Conservation (phyloP, 352 stramenopile genomes). For the Globisporangium solare region DNA sequence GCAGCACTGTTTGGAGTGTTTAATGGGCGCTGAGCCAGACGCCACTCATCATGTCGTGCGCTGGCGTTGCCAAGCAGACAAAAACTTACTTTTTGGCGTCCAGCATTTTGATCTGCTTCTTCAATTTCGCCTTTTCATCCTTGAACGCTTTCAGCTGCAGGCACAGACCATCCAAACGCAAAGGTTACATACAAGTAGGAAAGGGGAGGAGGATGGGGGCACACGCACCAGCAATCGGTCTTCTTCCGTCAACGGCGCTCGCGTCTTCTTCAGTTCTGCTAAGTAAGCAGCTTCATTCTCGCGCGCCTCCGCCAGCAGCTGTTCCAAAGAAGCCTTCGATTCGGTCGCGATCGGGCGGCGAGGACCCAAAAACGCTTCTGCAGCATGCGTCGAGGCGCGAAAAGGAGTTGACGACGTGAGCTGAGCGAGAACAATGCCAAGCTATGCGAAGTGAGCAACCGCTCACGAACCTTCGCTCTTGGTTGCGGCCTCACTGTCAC, state of each 20-base stretch:
- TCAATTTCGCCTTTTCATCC: constrained; percentile 79
- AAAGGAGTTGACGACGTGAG: neutral
- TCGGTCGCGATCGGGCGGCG: constrained; percentile 19
- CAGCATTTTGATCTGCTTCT: constrained; percentile 82
- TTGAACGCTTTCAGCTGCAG: constrained; percentile 76
- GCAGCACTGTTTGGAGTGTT: neutral
- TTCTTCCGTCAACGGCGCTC: constrained; percentile 44
- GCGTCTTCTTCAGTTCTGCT: constrained; percentile 64
- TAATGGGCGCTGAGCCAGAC: too few relatives aligned
- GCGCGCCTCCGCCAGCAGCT: constrained; percentile 64
- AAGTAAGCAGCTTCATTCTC: constrained; percentile 81
- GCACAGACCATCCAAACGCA: too few relatives aligned
- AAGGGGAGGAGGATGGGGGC: neutral
- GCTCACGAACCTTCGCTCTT: constrained; percentile 22
- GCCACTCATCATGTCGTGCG: too few relatives aligned
- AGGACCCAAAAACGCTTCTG: constrained; percentile 13
- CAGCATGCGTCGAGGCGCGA: constrained; percentile 13
- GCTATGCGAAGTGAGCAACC: neutral
- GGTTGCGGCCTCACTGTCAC: constrained; percentile 12
- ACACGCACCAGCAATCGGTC: constrained; percentile 69
- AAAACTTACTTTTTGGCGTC: constrained; percentile 52
- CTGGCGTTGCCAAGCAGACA: neutral
- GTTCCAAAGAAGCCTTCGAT: constrained; percentile 73
- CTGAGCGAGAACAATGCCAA: too few relatives aligned
- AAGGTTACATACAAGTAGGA: too few relatives aligned